Conservation (phyloP, 352 stramenopile genomes). For the Globisporangium perplexum region DNA sequence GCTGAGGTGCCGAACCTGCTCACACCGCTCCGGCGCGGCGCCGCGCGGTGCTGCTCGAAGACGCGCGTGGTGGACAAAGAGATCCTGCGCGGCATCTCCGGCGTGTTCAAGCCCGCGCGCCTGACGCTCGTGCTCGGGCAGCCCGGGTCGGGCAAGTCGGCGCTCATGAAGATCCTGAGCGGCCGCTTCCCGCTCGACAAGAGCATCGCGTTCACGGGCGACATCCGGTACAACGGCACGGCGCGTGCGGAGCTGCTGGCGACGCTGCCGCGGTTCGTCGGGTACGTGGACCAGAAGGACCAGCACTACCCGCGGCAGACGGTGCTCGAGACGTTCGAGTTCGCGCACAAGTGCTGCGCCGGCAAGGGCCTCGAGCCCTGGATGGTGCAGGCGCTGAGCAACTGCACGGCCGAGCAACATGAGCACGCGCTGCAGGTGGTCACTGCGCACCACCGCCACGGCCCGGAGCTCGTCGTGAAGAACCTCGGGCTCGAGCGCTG, state of each 20-base stretch:
- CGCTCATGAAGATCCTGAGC: constrained; percentile 34
- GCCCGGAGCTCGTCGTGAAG: constrained; percentile 26
- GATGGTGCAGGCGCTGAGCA: constrained; percentile 26
- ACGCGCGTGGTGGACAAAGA: constrained; percentile 18
- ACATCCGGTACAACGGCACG: constrained; percentile 41
- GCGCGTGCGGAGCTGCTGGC: constrained; percentile 16
- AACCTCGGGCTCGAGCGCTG: constrained; percentile 42
- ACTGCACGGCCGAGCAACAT: constrained; percentile 31
- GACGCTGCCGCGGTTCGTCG: constrained; percentile 26
- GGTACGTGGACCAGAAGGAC: constrained; percentile 67
- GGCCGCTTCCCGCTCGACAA: constrained; percentile 37
- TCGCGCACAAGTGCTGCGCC: constrained; percentile 78
- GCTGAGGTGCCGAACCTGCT: constrained; percentile 21
- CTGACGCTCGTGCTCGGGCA: constrained; percentile 21
- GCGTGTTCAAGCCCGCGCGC: constrained; percentile 20
- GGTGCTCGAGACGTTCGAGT: constrained; percentile 92
- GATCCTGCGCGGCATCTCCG: constrained; percentile 18
- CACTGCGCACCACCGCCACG: constrained; percentile 31
- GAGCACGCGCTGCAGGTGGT: constrained; percentile 25
- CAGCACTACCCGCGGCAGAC: constrained; percentile 84
- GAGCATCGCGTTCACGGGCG: constrained; percentile 28
- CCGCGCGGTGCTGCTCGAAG: constrained; percentile 12
- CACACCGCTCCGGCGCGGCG: constrained; percentile 8
- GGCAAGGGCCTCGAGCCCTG: constrained; percentile 37
- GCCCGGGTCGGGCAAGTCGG: constrained; percentile 34